phyloP scores from a whole-genome alignment of 257 asterid species.

The Solanum sejunctum region DNA sequence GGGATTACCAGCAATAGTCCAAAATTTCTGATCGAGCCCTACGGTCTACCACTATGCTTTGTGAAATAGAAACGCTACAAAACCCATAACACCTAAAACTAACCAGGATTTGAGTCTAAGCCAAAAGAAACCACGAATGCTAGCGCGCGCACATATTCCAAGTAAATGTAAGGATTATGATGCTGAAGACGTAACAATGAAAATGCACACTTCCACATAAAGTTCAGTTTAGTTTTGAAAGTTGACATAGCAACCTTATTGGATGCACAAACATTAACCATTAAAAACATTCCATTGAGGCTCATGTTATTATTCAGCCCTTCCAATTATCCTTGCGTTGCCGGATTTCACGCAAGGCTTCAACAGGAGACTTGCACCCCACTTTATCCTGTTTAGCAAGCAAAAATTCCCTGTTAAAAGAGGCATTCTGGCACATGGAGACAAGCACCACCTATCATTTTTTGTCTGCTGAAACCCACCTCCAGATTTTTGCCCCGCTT shows the following conservation, averaged over 20 bases:
- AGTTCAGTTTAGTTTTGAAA: neutral
- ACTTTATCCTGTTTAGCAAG: slow-evolving; percentile 45
- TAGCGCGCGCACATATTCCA: neutral
- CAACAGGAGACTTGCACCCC: slow-evolving; percentile 67
- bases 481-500: neutral
- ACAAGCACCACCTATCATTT: neutral
- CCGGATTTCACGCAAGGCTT: slow-evolving; percentile 62
- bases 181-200: neutral
- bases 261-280: neutral
- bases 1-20: too few species aligned
- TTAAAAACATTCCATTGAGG: neutral
- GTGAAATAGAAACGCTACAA: neutral
- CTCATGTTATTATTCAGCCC: neutral
- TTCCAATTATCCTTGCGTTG: slow-evolving; percentile 66
- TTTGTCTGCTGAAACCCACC: neutral
- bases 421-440: neutral
- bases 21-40: too few species aligned
- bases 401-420: neutral
- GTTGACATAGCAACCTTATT: neutral
- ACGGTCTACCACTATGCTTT: too few species aligned
- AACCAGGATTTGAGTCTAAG: neutral
- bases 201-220: neutral
- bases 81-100: neutral
- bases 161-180: neutral
- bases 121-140: neutral